A percentile compares a stretch with the other conserved stretches of the same genome.
Conservation (phyloP, 768 basidiomycete species). For the Coprinopsis strossmayeri region DNA sequence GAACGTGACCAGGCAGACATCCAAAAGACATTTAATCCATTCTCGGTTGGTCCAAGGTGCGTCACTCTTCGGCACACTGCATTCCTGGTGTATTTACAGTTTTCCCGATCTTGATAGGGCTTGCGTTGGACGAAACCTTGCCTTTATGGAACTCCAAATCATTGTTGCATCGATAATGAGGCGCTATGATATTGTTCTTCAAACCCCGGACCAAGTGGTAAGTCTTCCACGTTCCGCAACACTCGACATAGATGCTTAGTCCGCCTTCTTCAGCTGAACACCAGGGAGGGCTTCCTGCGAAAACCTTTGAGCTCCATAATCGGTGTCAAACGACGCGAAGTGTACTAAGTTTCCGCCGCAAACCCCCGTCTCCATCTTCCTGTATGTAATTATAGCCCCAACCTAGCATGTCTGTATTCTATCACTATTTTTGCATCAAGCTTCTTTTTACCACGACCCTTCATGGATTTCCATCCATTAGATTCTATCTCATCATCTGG, state of each 20-base stretch:
- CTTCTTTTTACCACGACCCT: background rate
- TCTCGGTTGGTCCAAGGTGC: conserved; percentile 76
- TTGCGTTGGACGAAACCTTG: conserved; percentile 82
- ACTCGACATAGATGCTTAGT: no score
- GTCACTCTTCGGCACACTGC: conserved; percentile 11
- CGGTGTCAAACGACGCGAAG: conserved; percentile 61
- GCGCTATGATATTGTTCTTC: conserved; percentile 68
- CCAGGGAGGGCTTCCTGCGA: conserved; percentile 80
- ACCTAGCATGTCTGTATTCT: no score
- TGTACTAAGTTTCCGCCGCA: no score
- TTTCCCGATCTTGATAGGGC: conserved; percentile 35
- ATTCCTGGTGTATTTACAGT: no score
- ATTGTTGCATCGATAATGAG: conserved; percentile 79
- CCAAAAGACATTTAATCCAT: conserved; percentile 77
- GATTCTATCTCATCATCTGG: no score
- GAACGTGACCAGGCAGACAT: conserved; percentile 56
- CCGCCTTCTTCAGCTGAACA: conserved; percentile 44
- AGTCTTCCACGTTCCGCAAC: conserved; percentile 18
- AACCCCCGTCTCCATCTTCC: no score
- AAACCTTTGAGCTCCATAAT: conserved; percentile 73
- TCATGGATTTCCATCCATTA: background rate
- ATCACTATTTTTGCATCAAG: background rate
- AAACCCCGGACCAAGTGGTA: conserved; percentile 51
- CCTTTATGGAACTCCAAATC: conserved; percentile 70
- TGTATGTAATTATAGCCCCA: no score